Base-by-base conservation (phyloP, 257 asterid genomes). In the Nyctanthes arbortristis region DNA sequence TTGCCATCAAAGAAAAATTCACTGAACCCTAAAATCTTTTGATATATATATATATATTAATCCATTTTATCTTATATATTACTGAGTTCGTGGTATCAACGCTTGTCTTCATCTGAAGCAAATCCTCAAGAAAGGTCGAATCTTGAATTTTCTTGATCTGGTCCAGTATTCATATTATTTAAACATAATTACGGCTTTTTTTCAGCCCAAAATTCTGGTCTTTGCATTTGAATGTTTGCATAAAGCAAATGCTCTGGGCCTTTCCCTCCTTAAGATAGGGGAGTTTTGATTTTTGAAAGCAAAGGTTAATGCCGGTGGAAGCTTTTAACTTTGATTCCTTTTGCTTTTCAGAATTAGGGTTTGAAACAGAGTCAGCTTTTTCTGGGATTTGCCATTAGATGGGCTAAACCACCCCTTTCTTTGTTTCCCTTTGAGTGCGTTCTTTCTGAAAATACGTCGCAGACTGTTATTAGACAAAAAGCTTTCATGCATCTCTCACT, bases 401-500 rank as follows among this genome's bases (percentile, higher is more conserved):
- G 88, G 81, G 86, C 82, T 83, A 73, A 90, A 70, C 76, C 65
- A 63, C 73, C 34, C 68, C 68, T 71, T 65, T 68, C 67, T 43
- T 75, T 52, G 40, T 73, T 74, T 67, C 45, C 69, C 82, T 59
- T 65, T 63, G 66, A 80, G 74, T 81, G 60, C 54, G 58, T 73
- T 66, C 45, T 75, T 80, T 66, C 61, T 74, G 31, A 20, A 52
- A 52, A 52, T 8, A 35, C 10, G 77, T 72, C 76, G 63, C 56
- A 69, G 75, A 78, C 69, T 79, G 73, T 63, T 75, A 66, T 56
- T 8, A 13, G 10, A 45, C 35, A 67, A 63, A 61, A 73, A 76
- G 89, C 75, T 84, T 82, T 79, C 76, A 94, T 94, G 99, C 98
- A 91, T 94, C 75, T 94, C 82, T 84, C 97, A 80, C 87, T 94